These are phyloP conservation scores for Metarhizium brunneum DNA, from an alignment of 2,329 filamentous ascomycete species.

Conservation along the genomic window DNA sequence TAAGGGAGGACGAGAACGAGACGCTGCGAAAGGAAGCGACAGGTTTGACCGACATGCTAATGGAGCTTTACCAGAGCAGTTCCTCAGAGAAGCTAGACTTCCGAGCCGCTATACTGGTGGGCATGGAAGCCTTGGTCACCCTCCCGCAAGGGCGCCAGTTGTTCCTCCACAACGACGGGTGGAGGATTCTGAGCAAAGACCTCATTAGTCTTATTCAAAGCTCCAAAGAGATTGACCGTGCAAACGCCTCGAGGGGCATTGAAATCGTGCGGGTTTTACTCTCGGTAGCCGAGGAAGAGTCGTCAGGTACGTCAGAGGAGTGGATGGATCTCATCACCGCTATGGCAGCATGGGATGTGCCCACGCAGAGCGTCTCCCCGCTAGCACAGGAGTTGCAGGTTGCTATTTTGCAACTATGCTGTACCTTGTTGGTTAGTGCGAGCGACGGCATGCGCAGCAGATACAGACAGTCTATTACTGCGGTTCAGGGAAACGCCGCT, in stretches of 20 bases:
- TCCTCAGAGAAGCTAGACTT: conserved; percentile 36
- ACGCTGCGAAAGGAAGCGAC: conserved; percentile 44
- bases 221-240: conserved; percentile 14
- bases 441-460: conserved; percentile 36
- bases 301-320: conserved; percentile 34
- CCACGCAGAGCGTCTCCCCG: conserved; percentile 17
- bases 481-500: conserved; percentile 38
- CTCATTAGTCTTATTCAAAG: conserved; percentile 33
- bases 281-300: conserved; percentile 38
- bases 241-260: conserved; percentile 34
- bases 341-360: conserved; percentile 38
- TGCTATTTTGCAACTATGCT: conserved; percentile 46
- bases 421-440: conserved; percentile 39
- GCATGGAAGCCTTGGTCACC: conserved; percentile 47
- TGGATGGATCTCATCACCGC: conserved; percentile 48
- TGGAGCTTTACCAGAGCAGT: conserved; percentile 47
- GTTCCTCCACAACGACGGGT: conserved; percentile 43
- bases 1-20: conserved; percentile 59
- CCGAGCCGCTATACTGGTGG: conserved; percentile 46
- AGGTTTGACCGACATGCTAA: conserved; percentile 53
- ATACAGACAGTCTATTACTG: conserved; percentile 40
- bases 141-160: conserved; percentile 36
- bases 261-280: conserved; percentile 49
- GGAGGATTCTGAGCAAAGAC: conserved; percentile 42
- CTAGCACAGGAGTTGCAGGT: conserved; percentile 39